Conservation (phyloP, 139 green algal species). For the Tetraselmis striata region DNA sequence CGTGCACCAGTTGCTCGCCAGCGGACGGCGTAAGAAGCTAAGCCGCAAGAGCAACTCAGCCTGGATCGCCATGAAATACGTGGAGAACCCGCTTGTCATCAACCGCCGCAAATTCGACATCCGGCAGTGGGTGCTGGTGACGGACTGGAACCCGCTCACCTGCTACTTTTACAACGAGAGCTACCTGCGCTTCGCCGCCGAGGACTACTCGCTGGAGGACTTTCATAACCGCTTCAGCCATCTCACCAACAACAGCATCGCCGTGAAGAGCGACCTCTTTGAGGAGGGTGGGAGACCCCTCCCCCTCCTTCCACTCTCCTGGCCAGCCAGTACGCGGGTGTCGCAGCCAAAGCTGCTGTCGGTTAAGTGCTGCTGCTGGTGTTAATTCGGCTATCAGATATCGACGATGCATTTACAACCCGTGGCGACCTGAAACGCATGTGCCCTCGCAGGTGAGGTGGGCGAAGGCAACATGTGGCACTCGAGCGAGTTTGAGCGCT, state of each 20-base stretch:
- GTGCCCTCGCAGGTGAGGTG: conserved; percentile 6
- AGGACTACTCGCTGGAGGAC: conserved; percentile 46
- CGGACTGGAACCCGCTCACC: conserved; percentile 41
- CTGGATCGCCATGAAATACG: conserved; percentile 61
- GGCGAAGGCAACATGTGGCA: conserved; percentile 31
- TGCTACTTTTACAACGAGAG: conserved; percentile 40
- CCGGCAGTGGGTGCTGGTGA: conserved; percentile 55
- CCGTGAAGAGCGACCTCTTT: conserved; percentile 27
- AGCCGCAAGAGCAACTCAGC: conserved; percentile 14
- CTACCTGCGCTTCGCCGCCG: conserved; percentile 32
- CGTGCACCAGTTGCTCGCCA: too few species aligned
- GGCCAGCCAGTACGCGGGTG: too few species aligned
- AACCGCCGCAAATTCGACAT: conserved; percentile 58
- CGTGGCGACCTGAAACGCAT: too few species aligned
- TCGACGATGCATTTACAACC: too few species aligned
- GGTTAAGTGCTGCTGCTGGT: too few species aligned
- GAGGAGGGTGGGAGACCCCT: conserved; percentile 11
- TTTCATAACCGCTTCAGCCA: conserved; percentile 49
- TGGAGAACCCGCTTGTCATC: conserved; percentile 51
- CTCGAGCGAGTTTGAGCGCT: conserved; percentile 13
- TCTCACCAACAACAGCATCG: conserved; percentile 58
- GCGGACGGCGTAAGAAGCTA: background rate
- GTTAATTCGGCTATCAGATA: too few species aligned
- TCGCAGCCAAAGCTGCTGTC: too few species aligned
- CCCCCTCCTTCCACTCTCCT: too few species aligned